Percentiles rank a stretch among this genome's conserved stretches.
phyloP scores from a whole-genome alignment of 202 grass and related monocot genomes.

The Sporobolus alterniflorus region DNA sequence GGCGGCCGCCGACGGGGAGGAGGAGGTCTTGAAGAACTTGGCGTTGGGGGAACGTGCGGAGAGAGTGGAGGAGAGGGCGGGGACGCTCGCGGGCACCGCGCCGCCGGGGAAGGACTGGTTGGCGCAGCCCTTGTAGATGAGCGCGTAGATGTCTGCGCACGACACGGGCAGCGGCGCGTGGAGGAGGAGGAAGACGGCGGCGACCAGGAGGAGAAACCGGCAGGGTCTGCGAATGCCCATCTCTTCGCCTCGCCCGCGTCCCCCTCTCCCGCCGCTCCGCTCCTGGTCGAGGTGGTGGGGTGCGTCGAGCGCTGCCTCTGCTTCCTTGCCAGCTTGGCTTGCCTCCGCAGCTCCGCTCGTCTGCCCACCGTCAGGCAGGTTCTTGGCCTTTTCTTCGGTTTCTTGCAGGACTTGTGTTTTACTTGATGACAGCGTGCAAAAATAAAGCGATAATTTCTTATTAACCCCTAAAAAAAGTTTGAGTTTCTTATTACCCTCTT shows the following conservation, averaged over 20 bases:
- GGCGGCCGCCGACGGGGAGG: neutral
- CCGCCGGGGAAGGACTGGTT: slow-evolving; percentile 69
- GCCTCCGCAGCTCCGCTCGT: neutral
- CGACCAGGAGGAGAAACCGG: slow-evolving; percentile 13
- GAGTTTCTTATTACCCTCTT: no score
- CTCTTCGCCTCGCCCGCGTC: neutral
- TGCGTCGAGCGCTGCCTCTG: neutral
- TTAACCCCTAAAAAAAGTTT: no score
- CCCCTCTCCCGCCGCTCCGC: neutral
- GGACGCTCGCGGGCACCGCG: slow-evolving; percentile 31
- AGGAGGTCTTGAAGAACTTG: slow-evolving; percentile 94
- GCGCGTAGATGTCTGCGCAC: slow-evolving; percentile 64
- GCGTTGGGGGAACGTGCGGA: slow-evolving; percentile 57
- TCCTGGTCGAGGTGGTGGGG: neutral
- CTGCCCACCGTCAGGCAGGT: slow-evolving; percentile 12
- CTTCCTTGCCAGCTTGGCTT: neutral
- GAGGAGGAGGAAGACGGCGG: neutral
- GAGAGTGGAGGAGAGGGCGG: slow-evolving; percentile 58
- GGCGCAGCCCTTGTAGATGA: slow-evolving; percentile 98
- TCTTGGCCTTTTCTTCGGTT: slow-evolving; percentile 9
- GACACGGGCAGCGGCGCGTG: neutral
- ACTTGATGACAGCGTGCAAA: no score
- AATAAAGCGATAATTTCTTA: no score
- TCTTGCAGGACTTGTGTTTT: neutral
- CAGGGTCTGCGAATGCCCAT: slow-evolving; percentile 64